These are phyloP conservation scores for Kluyveromyces marxianus DNA, from an alignment of 1,139 yeast genomes.

Conservation along the genomic window DNA sequence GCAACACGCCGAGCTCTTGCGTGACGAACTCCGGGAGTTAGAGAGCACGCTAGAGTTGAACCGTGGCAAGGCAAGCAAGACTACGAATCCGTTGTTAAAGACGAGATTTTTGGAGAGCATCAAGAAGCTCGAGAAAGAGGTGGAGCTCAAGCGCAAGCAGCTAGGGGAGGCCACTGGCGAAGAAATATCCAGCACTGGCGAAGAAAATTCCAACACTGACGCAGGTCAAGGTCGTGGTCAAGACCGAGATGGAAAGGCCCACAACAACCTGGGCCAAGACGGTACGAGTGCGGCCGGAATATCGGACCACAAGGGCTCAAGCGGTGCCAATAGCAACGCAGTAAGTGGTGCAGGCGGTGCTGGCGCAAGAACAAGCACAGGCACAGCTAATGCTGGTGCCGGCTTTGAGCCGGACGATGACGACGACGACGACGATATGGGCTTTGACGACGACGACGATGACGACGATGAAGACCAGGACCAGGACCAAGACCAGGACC, in stretches of 20 bases:
- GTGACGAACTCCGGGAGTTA: slow-evolving; percentile 80
- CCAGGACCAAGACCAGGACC: slow-evolving; percentile 17
- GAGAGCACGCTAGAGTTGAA: slow-evolving; percentile 74
- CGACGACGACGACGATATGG: slow-evolving; percentile 24
- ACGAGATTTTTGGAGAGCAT: slow-evolving; percentile 82
- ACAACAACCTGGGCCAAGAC: too few species aligned
- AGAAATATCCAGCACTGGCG: too few species aligned
- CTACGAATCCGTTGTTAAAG: slow-evolving; percentile 81
- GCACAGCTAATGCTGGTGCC: slow-evolving; percentile 13
- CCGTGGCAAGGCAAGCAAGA: slow-evolving; percentile 63
- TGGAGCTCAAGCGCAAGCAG: slow-evolving; percentile 74
- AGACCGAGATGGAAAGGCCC: too few species aligned
- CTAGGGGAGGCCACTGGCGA: slow-evolving; percentile 35
- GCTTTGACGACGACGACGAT: slow-evolving; percentile 30
- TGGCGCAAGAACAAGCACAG: neutral
- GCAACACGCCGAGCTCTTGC: slow-evolving; percentile 69
- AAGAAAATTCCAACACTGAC: slow-evolving; percentile 13
- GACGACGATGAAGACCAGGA: slow-evolving; percentile 27
- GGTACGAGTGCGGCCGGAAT: neutral
- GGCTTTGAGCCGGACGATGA: slow-evolving; percentile 27
- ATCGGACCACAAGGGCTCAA: neutral
- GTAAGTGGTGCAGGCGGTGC: neutral
- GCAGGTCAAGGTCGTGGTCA: slow-evolving; percentile 10
- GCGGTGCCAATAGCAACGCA: neutral
- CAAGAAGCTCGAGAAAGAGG: slow-evolving; percentile 68